Evolutionary conservation across 225 moss, liverwort and hornwort species (phyloP), one percentile per base, ranked within the genome.

Genomic region (Physcomitrium patens): DNA sequence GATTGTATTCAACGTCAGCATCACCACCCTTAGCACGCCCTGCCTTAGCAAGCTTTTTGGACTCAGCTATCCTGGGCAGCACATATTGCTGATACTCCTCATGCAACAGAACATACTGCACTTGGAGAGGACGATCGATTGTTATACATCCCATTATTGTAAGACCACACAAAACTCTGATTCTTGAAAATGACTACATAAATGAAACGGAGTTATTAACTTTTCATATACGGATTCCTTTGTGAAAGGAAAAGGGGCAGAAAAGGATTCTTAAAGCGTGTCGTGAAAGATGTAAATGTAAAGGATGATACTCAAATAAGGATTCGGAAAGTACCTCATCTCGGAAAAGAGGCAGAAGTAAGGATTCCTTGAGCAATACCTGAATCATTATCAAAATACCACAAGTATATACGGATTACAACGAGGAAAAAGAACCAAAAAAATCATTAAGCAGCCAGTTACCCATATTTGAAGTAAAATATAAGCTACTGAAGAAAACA

Each of bases 21-120:
- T 99, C 99, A 22, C 90, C 82, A 44, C 92, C 95, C 83, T 95
- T 99, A 5, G 86, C 73, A 42, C 99, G 89, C 20, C 94, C 93
- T 66, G 99, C 89, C 79, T 99, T 99, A 0, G 95, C 99, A 75
- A 95, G 79, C 76, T 89, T 95, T 66, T 92, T 99, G 14, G 99
- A 95, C 77, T 99, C 99, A 3, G 91, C 93, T 76, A 99, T 95
- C 71, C 95, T 92, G 8, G 99, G 95, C 16, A 99, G 53, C 49
- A 99, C 99, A 68, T 93, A 89, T 58, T 89, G 99, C 76, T 99
- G 99, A 76, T 95, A 99, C 75, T 93, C 91, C 61, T 99, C 99
- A 59, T 99, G 99, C 56, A 99, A 67, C 28, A 99, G 75, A 70
- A 95, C 83, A 65, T 89, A 86, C 89, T 94, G 88, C 79, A 86